Evolutionary conservation across 2,329 filamentous ascomycete species (phyloP), one percentile per base, ranked within the genome.

Genomic region (Periconia sp.): DNA sequence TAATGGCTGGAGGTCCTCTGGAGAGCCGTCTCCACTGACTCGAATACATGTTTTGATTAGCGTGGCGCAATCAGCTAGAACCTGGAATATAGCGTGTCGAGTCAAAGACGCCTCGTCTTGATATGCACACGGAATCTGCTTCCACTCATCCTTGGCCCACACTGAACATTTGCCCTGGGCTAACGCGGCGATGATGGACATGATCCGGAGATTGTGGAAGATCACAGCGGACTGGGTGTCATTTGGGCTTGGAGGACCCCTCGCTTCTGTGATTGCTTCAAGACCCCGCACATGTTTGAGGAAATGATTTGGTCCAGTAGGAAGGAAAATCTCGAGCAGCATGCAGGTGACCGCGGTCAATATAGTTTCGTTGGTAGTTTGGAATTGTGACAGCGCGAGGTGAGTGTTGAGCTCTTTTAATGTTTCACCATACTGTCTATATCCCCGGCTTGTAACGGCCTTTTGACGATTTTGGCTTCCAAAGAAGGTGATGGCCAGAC

Each of bases 281-380:
- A 66, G 44, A 8, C 62, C 62, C 19, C 50, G 46, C 15, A 59
- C 47, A 33, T 66, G 62, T 33, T 59, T 60, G 22, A 63, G 43
- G 23, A 63, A 65, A 21, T 63, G 56, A 28, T 52, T 50, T 1
- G 54, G 50, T 2, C 59, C 62, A 10, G 55, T 62, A 0, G 62
- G 62, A 17, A 61, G 34, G 28, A 63, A 65, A 2, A 63, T 54
- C 33, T 66, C 62, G 2, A 59, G 46, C 17, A 65, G 53, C 49
- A 57, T 59, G 36, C 59, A 63, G 2, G 56, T 58, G 4, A 61
- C 29, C 2, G 52, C 50, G 0, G 61, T 57, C 11, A 65, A 45
- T 4, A 65, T 48, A 2, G 61, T 65, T 25, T 62, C 54, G 28
- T 63, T 49, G 4, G 50, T 46, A 1, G 46, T 56, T 25, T 63